Evolutionary conservation across 1,284 basidiomycete genomes (phyloP).

Genomic region (Termitomyces sp.): DNA sequence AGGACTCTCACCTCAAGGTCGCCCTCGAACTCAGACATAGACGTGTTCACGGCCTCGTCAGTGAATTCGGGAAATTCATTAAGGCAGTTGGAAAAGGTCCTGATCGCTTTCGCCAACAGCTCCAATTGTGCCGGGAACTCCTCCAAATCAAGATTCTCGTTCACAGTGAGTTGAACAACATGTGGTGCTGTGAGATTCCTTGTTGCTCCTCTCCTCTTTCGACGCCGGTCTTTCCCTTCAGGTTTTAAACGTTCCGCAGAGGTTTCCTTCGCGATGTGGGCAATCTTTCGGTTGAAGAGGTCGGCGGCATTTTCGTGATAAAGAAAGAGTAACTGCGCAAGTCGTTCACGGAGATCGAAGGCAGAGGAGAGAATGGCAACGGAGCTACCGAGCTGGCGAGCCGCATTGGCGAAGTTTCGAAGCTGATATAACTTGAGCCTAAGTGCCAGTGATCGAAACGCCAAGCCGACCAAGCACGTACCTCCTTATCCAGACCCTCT

Average conservation of each 20-base stretch:
- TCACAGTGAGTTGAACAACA: slow-evolving; percentile 45
- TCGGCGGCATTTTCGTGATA: slow-evolving; percentile 69
- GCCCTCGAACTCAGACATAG: slow-evolving; percentile 58
- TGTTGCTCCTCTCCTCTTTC: slow-evolving; percentile 24
- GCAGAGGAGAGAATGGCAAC: slow-evolving; percentile 69
- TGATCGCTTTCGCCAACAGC: slow-evolving; percentile 53
- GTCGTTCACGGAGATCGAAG: slow-evolving; percentile 60
- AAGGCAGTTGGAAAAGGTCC: slow-evolving; percentile 58
- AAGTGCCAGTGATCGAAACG: background rate
- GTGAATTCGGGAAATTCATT: slow-evolving; percentile 74
- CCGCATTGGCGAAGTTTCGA: slow-evolving; percentile 68
- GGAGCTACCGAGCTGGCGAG: slow-evolving; percentile 66
- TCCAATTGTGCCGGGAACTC: slow-evolving; percentile 60
- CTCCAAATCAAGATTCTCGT: slow-evolving; percentile 56
- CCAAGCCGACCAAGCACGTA: slow-evolving; percentile 21
- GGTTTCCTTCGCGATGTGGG: slow-evolving; percentile 40
- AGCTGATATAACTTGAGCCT: slow-evolving; percentile 35
- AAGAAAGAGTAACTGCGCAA: slow-evolving; percentile 59
- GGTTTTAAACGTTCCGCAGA: slow-evolving; percentile 30
- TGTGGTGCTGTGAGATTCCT: slow-evolving; percentile 39
- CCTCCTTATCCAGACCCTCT: slow-evolving; percentile 62
- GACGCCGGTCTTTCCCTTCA: slow-evolving; percentile 21
- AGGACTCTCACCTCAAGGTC: slow-evolving; percentile 52
- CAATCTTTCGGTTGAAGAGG: slow-evolving; percentile 61
- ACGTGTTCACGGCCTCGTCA: slow-evolving; percentile 65